Evolutionary conservation across 2,329 filamentous ascomycete genomes (phyloP), one percentile per base, ranked within the genome.

Genomic region (Zymoseptoria ardabiliae): DNA sequence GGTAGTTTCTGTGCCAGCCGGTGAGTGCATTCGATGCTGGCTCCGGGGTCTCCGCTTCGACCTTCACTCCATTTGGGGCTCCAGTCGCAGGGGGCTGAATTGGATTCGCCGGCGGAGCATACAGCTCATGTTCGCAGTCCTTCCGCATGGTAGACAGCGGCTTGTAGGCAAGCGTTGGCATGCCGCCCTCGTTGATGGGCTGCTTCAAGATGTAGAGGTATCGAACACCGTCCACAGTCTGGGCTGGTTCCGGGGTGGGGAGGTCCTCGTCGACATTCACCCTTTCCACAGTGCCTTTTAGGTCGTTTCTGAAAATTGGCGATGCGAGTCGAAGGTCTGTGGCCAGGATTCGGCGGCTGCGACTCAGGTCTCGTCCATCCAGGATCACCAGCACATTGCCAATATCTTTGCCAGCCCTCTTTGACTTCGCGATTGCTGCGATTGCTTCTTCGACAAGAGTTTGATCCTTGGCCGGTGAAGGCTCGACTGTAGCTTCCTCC

Each of bases 1-100:
- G 61, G 22, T 65, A 68, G 4, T 59, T 62, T 19, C 54, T 58
- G 2, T 60, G 4, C 66, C 65, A 68, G 50, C 62, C 62, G 20
- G 53, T 28, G 10, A 4, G 30, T 17, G 30, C 13, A 17, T 35
- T 35, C 13, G 30, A 10, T 11, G 30, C 30, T 17, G 30, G 30
- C 10, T 35, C 51, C 4, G 20, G n/a, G 1, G 50, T n/a, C 19
- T 53, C 56, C 4, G 2, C 30, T 49, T 56, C 30, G 20, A 55
- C 23, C 22, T 54, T 59, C 22, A 25, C 25, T 28, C 35, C 41
- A 3, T 35, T 22, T 17, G 51, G 30, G 22, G 41, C 30, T 25
- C 25, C 56, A 41, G n/a, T 2, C 30, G 30, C 8, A 58, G 52
- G 17, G 4, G 17, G 17, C 30, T 35, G 30, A 2, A 1, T 9